Evolutionary conservation across 495 filamentous ascomycete species (phyloP).

Genomic region (Penicillium argentinense): DNA sequence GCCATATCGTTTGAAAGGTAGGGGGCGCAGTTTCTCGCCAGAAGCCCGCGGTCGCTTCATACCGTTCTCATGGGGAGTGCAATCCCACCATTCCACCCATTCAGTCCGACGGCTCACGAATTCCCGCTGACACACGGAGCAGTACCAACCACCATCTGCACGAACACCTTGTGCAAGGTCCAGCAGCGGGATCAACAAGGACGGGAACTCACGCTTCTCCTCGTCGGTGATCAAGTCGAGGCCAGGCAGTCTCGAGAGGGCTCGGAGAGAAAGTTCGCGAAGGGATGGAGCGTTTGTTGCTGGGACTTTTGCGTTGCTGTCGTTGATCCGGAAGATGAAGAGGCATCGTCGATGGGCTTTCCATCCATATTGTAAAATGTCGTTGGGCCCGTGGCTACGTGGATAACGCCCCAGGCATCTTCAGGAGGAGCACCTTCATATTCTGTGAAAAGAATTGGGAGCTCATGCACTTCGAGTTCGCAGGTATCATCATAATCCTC

Average conservation of each 20-base stretch:
- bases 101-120: constrained; percentile 61
- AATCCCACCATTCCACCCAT: constrained; percentile 77
- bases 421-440: constrained; percentile 33
- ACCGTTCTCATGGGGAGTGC: constrained; percentile 44
- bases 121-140: constrained; percentile 58
- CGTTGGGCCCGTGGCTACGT: constrained; percentile 47
- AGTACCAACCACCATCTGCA: constrained; percentile 51
- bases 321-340: not conserved
- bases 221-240: constrained; percentile 45
- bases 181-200: constrained; percentile 40
- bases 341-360: constrained; percentile 15
- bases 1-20: constrained; percentile 63
- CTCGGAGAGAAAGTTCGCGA: constrained; percentile 57
- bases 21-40: constrained; percentile 38
- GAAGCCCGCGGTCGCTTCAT: constrained; percentile 38
- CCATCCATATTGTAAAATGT: constrained; percentile 48
- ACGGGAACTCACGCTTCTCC: constrained; percentile 41
- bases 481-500: not conserved
- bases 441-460: constrained; percentile 15
- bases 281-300: constrained; percentile 50
- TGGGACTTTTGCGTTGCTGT: not conserved
- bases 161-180: constrained; percentile 42
- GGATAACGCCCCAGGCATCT: constrained; percentile 41
- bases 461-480: constrained; percentile 1
- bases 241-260: constrained; percentile 40